Base-by-base conservation (phyloP, 352 stramenopile genomes). In the Thraustochytrium sp. region DNA sequence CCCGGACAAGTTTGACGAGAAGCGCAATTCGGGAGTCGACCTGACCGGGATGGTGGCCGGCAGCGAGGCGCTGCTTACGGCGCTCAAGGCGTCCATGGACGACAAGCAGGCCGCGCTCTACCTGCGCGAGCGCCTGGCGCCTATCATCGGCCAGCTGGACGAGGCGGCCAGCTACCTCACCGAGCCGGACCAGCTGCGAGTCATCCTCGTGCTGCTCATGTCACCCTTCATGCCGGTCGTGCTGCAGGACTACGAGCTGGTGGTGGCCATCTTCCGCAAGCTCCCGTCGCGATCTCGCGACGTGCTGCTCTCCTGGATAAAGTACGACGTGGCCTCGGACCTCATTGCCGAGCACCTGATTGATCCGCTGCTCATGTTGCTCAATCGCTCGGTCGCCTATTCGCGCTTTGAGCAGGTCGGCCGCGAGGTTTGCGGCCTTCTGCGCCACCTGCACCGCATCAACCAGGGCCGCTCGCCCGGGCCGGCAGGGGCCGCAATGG, bases 331-430 rank as follows among this genome's bases (percentile, higher is more conserved):
- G 29, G 54, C 84, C 34, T 38, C 78, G n/a, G 54, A 84, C 38
- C 53, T 88, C 9, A 86, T 88, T 36, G 56, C 56, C 34, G 76
- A 48, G 2, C 74, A 84, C 29, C 46, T 88, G 64, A 38, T 88
- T 13, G 59, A 80, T 21, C 77, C 86, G 13, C 64, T 88, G 13
- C 53, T 86, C 8, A 38, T 36, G 2, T 78, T 87, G 29, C 26
- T 88, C 9, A 54, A 82, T 54, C 23, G 53, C 16, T 13, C 42
- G 46, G 80, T 46, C 44, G 82, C 2, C 29, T 38, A 38, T 42
- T 42, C 31, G 29, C 61, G 21, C 36, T 62, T 36, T 23, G 59
- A 62, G 38, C 5, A 51, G 44, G 63, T 13, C 4, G 31, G 40
- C 23, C n/a, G 16, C 65, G 75, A 23, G 29, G 54, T 56, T 8